Conservation (phyloP, 2,329 filamentous ascomycete species). For the Trematosphaeria pertusa region DNA sequence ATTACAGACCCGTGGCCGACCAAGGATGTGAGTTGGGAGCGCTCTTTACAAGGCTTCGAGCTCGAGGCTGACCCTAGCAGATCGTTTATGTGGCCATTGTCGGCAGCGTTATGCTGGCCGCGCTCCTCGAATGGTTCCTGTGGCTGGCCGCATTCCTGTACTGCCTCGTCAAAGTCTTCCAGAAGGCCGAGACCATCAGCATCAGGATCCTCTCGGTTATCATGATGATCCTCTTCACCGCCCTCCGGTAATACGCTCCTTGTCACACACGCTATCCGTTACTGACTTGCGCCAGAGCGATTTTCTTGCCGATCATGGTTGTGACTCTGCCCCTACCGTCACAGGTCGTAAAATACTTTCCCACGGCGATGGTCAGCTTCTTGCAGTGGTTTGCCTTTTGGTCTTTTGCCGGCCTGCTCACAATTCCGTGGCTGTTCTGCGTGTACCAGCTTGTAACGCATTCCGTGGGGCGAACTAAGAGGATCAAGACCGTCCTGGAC, state of each 20-base stretch:
- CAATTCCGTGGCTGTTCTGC: constrained; percentile 90
- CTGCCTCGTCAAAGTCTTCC: constrained; percentile 85
- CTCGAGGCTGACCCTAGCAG: constrained; percentile 55
- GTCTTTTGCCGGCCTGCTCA: constrained; percentile 84
- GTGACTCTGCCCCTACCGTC: constrained; percentile 86
- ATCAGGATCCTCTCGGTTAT: constrained; percentile 78
- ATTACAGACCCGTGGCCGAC: constrained; percentile 48
- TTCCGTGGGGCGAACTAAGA: constrained; percentile 79
- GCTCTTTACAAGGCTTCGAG: not conserved
- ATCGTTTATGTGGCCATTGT: constrained; percentile 86
- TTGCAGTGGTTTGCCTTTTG: constrained; percentile 97
- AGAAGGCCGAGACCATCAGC: constrained; percentile 88
- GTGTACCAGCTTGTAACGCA: constrained; percentile 90
- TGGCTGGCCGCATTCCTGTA: constrained; percentile 96
- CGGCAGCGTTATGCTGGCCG: constrained; percentile 80
- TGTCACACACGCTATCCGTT: no score
- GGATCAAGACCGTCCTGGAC: constrained; percentile 84
- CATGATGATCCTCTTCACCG: constrained; percentile 75
- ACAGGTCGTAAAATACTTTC: constrained; percentile 76
- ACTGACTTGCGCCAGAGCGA: constrained; percentile 62
- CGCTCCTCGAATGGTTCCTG: constrained; percentile 89
- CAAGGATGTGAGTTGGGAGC: constrained; percentile 49
- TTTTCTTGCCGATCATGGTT: constrained; percentile 93
- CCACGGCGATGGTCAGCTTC: constrained; percentile 68
- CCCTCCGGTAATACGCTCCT: constrained; percentile 67